phyloP scores from a whole-genome alignment of 495 filamentous ascomycete genomes.

The Aspergillus incahuasiensis region DNA sequence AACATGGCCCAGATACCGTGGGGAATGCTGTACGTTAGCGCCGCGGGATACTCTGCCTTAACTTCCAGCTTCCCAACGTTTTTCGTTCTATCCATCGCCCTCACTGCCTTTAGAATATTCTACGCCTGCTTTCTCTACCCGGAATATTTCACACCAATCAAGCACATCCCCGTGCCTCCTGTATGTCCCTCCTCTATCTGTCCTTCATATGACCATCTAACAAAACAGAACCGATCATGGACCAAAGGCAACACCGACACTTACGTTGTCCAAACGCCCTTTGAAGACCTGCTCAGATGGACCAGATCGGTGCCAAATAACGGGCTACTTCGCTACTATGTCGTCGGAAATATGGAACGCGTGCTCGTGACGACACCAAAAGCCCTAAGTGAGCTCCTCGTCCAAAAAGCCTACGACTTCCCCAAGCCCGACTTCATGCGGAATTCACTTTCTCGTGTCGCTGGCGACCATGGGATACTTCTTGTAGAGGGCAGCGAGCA shows the following conservation, averaged over 20 bases:
- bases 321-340: constrained; percentile 70
- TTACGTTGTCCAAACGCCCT: constrained; percentile 42
- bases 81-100: constrained; percentile 19
- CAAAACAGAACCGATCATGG: constrained; percentile 33
- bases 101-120: constrained; percentile 25
- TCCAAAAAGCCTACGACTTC: constrained; percentile 74
- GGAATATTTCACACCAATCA: constrained; percentile 64
- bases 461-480: constrained; percentile 67
- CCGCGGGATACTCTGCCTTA: constrained; percentile 27
- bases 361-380: constrained; percentile 63
- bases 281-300: constrained; percentile 39
- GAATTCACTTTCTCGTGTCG: constrained; percentile 53
- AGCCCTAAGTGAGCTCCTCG: constrained; percentile 58
- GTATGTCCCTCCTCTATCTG: constrained; percentile 30
- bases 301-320: constrained; percentile 63
- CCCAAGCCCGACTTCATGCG: constrained; percentile 61
- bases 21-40: constrained; percentile 21
- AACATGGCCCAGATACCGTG: constrained; percentile 16
- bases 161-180: constrained; percentile 56
- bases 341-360: constrained; percentile 65
- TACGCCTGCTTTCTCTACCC: constrained; percentile 65
- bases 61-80: constrained; percentile 26
- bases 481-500: constrained; percentile 85
- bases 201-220: neutral
- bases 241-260: constrained; percentile 29